These are phyloP conservation scores for Neobulgaria alba DNA, from an alignment of 2,329 filamentous ascomycete genomes.

Conservation along the genomic window DNA sequence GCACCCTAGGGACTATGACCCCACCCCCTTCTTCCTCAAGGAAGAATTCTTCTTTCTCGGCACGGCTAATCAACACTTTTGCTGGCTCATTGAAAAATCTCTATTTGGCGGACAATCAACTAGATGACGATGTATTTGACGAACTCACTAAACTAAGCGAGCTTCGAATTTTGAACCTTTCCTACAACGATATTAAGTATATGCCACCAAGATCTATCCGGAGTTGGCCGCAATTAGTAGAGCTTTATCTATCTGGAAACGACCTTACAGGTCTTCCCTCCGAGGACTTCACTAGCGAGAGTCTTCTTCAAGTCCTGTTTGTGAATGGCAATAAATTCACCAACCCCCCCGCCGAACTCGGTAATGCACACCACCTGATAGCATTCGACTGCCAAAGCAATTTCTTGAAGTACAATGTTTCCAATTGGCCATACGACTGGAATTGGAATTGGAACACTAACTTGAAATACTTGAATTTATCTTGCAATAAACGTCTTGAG, in stretches of 20 bases:
- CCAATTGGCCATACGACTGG: slow-evolving; percentile 98
- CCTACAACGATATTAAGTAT: slow-evolving; percentile 90
- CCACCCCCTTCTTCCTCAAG: slow-evolving; percentile 49
- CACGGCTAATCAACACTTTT: slow-evolving; percentile 76
- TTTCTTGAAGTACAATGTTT: slow-evolving; percentile 94
- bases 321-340: slow-evolving; percentile 98
- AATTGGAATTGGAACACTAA: slow-evolving; percentile 99
- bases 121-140: slow-evolving; percentile 93
- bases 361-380: slow-evolving; percentile 83
- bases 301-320: slow-evolving; percentile 79
- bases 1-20: slow-evolving; percentile 28
- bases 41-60: slow-evolving; percentile 85
- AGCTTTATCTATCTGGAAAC: slow-evolving; percentile 92
- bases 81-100: slow-evolving; percentile 75
- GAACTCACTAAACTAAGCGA: slow-evolving; percentile 77
- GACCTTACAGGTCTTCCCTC: slow-evolving; percentile 84
- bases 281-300: slow-evolving; percentile 87
- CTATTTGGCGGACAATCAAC: slow-evolving; percentile 84
- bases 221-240: slow-evolving; percentile 81
- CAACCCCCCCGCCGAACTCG: slow-evolving; percentile 88
- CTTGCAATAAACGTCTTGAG: slow-evolving; percentile 91
- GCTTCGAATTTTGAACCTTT: slow-evolving; percentile 80
- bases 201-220: slow-evolving; percentile 82
- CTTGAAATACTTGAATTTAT: slow-evolving; percentile 88
- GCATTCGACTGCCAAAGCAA: slow-evolving; percentile 95